Conservation (phyloP, 768 basidiomycete species). For the Lactarius akahatsu region DNA sequence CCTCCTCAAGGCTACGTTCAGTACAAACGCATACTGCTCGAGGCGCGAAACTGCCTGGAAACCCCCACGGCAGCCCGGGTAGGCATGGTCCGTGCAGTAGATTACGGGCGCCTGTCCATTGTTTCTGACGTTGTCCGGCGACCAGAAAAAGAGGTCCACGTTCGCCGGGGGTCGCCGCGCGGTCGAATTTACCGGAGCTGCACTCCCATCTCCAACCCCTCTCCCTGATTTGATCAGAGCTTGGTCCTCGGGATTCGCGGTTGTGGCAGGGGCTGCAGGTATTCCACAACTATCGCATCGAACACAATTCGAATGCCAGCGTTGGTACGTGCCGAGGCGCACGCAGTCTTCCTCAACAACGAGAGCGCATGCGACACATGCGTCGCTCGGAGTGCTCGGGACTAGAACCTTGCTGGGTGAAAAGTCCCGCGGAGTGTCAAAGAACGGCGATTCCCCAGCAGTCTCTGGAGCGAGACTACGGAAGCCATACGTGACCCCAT, state of each 20-base stretch:
- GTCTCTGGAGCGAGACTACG: slow-evolving; percentile 87
- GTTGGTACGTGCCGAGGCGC: slow-evolving; percentile 87
- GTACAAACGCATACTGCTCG: slow-evolving; percentile 95
- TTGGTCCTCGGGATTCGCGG: slow-evolving; percentile 51
- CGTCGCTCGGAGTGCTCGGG: slow-evolving; percentile 77
- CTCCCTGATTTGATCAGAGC: slow-evolving; percentile 48
- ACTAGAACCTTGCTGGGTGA: slow-evolving; percentile 53
- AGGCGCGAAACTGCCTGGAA: slow-evolving; percentile 91
- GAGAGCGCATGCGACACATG: slow-evolving; percentile 82
- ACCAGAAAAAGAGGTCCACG: slow-evolving; percentile 75
- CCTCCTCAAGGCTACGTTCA: slow-evolving; percentile 92
- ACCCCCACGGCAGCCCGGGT: slow-evolving; percentile 62
- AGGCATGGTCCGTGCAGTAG: slow-evolving; percentile 76
- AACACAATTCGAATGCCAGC: slow-evolving; percentile 95
- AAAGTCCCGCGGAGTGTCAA: slow-evolving; percentile 44
- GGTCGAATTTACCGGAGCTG: slow-evolving; percentile 56
- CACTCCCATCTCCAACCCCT: slow-evolving; percentile 42
- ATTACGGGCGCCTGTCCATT: slow-evolving; percentile 66
- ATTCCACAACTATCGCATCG: slow-evolving; percentile 82
- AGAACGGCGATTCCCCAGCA: slow-evolving; percentile 85
- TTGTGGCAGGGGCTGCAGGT: slow-evolving; percentile 58
- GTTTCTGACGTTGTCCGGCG: slow-evolving; percentile 64
- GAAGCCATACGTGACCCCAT: slow-evolving; percentile 92
- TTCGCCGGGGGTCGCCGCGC: slow-evolving; percentile 77
- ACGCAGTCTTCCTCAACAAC: slow-evolving; percentile 98